Evolutionary conservation across 106 monocot species (phyloP).

Genomic region (Dactylorhiza incarnata): DNA sequence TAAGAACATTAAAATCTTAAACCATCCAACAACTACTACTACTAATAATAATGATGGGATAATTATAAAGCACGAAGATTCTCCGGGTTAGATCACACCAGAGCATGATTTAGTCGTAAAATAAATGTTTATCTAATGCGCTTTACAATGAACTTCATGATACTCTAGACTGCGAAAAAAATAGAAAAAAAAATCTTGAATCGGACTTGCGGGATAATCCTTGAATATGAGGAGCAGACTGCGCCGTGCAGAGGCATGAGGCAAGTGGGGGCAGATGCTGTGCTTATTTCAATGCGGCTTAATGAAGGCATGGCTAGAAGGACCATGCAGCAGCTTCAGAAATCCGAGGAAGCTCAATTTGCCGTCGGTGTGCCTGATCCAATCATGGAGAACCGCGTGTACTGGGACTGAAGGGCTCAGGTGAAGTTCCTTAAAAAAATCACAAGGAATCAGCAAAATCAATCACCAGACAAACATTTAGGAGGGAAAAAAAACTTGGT

Average conservation of each 20-base stretch:
- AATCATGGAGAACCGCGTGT: conserved; percentile 56
- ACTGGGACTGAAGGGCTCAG: conserved; percentile 52
- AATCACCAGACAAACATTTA: neutral
- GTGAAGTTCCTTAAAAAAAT: conserved; percentile 37
- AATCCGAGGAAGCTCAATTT: conserved; percentile 68
- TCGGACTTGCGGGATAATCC: neutral
- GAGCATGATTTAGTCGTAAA: too few relatives aligned
- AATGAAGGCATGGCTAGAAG: neutral
- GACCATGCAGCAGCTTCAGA: conserved; percentile 47
- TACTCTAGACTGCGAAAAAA: neutral
- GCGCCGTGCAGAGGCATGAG: neutral
- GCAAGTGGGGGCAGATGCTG: neutral
- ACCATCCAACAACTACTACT: too few relatives aligned
- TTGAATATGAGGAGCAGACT: neutral
- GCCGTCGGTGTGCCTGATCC: conserved; percentile 67
- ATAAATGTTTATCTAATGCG: too few relatives aligned
- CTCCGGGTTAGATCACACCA: too few relatives aligned
- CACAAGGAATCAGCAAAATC: neutral
- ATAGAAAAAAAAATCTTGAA: neutral
- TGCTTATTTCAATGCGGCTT: neutral
- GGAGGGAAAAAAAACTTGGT: neutral
- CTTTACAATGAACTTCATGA: neutral
- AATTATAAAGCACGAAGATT: too few relatives aligned
- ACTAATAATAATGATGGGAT: too few relatives aligned
- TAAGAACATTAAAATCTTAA: too few relatives aligned